These are phyloP conservation scores for Yamadazyma membranifaciens DNA, from an alignment of 1,139 yeast species.

Conservation along the genomic window DNA sequence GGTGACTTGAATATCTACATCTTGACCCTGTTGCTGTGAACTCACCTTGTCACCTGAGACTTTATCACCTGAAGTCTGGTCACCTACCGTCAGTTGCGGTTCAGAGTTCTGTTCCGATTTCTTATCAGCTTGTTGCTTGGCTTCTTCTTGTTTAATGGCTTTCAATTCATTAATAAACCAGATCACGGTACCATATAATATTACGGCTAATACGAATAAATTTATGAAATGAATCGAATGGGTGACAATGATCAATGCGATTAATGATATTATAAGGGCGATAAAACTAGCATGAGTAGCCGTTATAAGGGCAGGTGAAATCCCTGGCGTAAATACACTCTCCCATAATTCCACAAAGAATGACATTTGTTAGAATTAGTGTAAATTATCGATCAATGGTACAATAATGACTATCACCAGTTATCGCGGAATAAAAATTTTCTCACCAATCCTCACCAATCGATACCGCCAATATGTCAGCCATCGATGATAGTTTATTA, in stretches of 20 bases:
- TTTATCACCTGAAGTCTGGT: too few species aligned
- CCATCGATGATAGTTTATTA: conserved; percentile 49
- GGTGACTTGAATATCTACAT: not conserved
- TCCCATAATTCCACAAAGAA: conserved; percentile 80
- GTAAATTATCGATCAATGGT: too few species aligned
- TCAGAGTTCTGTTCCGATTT: too few species aligned
- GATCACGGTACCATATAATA: conserved; percentile 75
- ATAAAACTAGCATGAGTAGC: conserved; percentile 51
- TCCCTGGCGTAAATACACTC: conserved; percentile 91
- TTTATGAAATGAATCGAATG: conserved; percentile 75
- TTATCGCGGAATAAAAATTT: conserved; percentile 8
- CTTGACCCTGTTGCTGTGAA: conserved; percentile 4
- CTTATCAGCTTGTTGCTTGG: conserved; percentile 12
- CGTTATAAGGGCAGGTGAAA: conserved; percentile 77
- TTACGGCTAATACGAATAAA: conserved; percentile 63
- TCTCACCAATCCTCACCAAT: not conserved
- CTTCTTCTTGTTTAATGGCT: conserved; percentile 38
- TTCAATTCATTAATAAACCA: conserved; percentile 85
- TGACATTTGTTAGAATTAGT: conserved; percentile 18
- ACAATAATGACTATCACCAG: not conserved
- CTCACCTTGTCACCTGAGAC: too few species aligned
- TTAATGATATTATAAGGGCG: conserved; percentile 43
- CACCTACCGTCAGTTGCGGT: too few species aligned
- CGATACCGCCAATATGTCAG: conserved; percentile 15
- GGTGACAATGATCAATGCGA: conserved; percentile 59